These are phyloP conservation scores for Cajanus cajan DNA, from an alignment of 306 rosid genomes.

Conservation along the genomic window DNA sequence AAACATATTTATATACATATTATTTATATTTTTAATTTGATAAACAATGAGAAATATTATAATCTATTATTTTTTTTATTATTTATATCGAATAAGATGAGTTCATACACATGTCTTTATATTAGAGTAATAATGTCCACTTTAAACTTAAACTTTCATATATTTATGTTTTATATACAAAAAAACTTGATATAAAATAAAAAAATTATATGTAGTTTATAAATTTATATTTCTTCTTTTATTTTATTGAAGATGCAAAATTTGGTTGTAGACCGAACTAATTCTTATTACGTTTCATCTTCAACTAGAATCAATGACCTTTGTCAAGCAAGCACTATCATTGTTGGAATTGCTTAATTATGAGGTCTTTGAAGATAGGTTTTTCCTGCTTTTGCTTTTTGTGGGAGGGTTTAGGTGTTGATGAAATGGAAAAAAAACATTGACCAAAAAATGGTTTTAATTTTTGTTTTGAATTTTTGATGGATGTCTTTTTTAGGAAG, in stretches of 20 bases:
- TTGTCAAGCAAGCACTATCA: background rate
- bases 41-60: background rate
- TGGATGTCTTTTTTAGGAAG: conserved; percentile 10
- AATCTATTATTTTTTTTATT: background rate
- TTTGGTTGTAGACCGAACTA: too few relatives aligned
- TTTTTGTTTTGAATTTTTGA: conserved; percentile 5
- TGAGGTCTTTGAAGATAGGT: conserved; percentile 11
- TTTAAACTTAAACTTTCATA: too few relatives aligned
- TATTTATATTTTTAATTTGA: background rate
- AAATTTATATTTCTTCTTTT: too few relatives aligned
- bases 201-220: too few relatives aligned
- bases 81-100: too few relatives aligned
- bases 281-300: background rate
- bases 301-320: background rate
- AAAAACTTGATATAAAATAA: too few relatives aligned
- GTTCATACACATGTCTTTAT: too few relatives aligned
- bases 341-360: conserved; percentile 15
- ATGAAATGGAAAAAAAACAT: conserved; percentile 5
- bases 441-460: background rate
- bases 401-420: background rate
- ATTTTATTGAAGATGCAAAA: too few relatives aligned
- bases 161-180: too few relatives aligned
- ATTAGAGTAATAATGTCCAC: too few relatives aligned
- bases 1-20: background rate
- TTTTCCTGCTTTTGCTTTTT: conserved; percentile 11